Percentiles rank a stretch among this genome's conserved stretches.
phyloP scores from a whole-genome alignment of 176 grass and related monocot species.

The Luzula sylvatica region DNA sequence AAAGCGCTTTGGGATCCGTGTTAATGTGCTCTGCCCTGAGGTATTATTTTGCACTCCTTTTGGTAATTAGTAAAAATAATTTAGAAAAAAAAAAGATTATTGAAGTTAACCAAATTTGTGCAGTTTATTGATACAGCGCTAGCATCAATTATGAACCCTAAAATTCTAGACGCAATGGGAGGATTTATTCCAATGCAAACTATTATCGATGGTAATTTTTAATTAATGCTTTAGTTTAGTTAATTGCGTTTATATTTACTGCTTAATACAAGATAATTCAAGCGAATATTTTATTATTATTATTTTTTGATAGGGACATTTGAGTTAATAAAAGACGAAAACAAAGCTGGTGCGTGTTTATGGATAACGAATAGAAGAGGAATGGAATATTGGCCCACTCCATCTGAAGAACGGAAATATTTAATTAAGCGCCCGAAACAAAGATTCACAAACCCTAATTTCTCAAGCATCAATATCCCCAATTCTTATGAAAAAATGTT shows the following conservation, averaged over 20 bases:
- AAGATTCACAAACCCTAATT: conserved; percentile 33
- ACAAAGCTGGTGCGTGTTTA: conserved; percentile 86
- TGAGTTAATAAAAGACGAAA: conserved; percentile 89
- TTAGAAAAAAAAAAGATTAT: neutral
- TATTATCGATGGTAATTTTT: conserved; percentile 55
- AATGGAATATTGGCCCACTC: conserved; percentile 82
- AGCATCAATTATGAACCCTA: conserved; percentile 31
- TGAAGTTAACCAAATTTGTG: conserved; percentile 24
- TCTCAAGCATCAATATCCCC: conserved; percentile 45
- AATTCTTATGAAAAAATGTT: conserved; percentile 87
- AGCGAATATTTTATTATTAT: neutral
- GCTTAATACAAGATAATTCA: neutral
- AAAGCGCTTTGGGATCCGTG: conserved; percentile 67
- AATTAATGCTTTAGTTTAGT: no score
- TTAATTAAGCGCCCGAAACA: conserved; percentile 43
- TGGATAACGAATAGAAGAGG: conserved; percentile 86
- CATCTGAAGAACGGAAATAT: conserved; percentile 58
- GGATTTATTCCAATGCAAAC: conserved; percentile 76
- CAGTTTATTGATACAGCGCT: conserved; percentile 88
- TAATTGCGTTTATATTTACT: no score
- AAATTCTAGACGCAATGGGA: conserved; percentile 46
- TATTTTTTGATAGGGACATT: conserved; percentile 46
- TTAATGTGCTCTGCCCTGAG: conserved; percentile 93
- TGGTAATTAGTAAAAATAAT: no score
- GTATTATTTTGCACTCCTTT: conserved; percentile 23